A percentile compares a stretch with the other conserved stretches of the same genome.
These are phyloP conservation scores for Lepraria neglecta DNA, from an alignment of 495 filamentous ascomycete species.

Conservation along the genomic window DNA sequence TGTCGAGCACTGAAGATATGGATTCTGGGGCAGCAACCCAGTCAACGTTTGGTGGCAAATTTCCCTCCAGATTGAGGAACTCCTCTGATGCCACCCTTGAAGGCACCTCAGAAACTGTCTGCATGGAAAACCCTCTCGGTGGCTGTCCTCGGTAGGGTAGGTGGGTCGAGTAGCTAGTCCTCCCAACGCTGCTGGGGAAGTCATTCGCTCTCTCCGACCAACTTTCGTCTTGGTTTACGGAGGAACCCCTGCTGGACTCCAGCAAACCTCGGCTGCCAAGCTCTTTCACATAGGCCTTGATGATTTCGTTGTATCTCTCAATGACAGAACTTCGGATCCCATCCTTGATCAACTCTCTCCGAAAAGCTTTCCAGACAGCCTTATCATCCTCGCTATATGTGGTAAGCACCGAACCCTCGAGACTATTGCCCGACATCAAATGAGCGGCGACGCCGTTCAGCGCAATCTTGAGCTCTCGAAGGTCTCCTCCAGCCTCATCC, in stretches of 20 bases:
- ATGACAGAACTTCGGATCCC: conserved; percentile 48
- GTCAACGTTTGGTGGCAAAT: no score
- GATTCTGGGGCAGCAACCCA: no score
- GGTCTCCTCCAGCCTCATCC: conserved; percentile 19
- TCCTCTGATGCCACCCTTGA: no score
- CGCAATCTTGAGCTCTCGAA: conserved; percentile 17
- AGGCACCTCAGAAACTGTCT: no score
- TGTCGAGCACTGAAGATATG: no score
- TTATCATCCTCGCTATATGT: conserved; percentile 39
- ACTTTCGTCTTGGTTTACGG: no score
- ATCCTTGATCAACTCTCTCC: conserved; percentile 44
- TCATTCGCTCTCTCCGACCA: no score
- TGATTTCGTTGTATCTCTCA: conserved; percentile 40
- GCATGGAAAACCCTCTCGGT: no score
- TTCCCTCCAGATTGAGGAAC: no score
- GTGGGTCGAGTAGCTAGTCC: no score
- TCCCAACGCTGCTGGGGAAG: no score
- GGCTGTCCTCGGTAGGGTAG: no score
- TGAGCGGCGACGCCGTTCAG: conserved; percentile 37
- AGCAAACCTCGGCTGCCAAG: conserved; percentile 20
- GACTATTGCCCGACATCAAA: conserved; percentile 28
- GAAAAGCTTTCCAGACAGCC: conserved; percentile 49
- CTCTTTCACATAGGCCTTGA: conserved; percentile 23
- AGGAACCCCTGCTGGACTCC: conserved; percentile 4
- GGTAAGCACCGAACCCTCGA: conserved; percentile 34